phyloP scores from a whole-genome alignment of 805 yeast genomes.

The Wickerhamomyces chambardii region DNA sequence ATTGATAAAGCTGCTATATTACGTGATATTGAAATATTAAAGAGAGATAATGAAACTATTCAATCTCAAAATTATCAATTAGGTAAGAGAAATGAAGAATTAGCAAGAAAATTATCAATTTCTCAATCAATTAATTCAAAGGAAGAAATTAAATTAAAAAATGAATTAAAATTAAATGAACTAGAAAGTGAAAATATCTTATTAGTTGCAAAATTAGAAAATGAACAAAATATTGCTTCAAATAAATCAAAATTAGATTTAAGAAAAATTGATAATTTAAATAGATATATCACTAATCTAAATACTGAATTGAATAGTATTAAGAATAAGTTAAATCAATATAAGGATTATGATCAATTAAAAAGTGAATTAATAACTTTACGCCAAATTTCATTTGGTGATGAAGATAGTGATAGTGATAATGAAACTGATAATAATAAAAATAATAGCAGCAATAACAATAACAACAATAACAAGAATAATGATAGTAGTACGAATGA shows the following conservation, averaged over 20 bases:
- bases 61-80: constrained; percentile 61
- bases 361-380: constrained; percentile 68
- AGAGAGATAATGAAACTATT: constrained; percentile 66
- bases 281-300: constrained; percentile 26
- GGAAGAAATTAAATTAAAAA: constrained; percentile 30
- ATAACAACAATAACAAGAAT: constrained; percentile 13
- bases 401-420: constrained; percentile 25
- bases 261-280: constrained; percentile 11
- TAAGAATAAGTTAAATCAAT: constrained; percentile 37
- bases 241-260: constrained; percentile 13
- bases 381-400: constrained; percentile 70
- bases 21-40: constrained; percentile 52
- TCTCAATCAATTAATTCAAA: constrained; percentile 35
- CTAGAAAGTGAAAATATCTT: constrained; percentile 64
- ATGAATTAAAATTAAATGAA: constrained; percentile 36
- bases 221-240: constrained; percentile 28
- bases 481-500: too few species aligned
- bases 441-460: constrained; percentile 20
- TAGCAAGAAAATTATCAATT: constrained; percentile 54
- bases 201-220: constrained; percentile 48
- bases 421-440: constrained; percentile 17
- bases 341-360: constrained; percentile 71
- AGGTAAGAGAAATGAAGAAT: constrained; percentile 69
- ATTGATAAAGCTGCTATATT: constrained; percentile 21
- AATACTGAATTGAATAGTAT: constrained; percentile 40